Evolutionary conservation across 2,329 filamentous ascomycete species (phyloP), one percentile per base, ranked within the genome.

Genomic region (Venturia effusa): DNA sequence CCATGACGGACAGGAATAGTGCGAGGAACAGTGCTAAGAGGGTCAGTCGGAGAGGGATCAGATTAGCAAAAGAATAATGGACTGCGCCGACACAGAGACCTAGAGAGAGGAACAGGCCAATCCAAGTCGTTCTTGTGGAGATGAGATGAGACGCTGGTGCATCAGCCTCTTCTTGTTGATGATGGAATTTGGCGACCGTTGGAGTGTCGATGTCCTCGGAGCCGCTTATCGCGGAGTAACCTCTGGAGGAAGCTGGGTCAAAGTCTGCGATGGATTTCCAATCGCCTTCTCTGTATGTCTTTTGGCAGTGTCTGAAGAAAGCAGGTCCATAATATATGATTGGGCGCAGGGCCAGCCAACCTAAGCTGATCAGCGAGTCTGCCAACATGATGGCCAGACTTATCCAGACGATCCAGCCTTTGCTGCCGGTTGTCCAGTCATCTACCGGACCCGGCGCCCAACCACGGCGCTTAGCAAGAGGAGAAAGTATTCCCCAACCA

Each of bases 361-460:
- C 85, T 11, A 99, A 83, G 70, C 89, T 97, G 67, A 97, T 84
- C 3, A 99, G 81, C 0, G 93, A 91, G 75, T 99, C 94, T 27
- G 90, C 90, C 32, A 99, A 81, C 94, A 99, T 99, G 68, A 99
- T 97, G 3, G 94, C 90, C 37, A 99, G 79, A 40, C 91, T 96
- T 2, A 96, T 82, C 94, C 94, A 99, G 0, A 99, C 90, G 66
- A 99, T 97, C 94, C 94, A 99, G 45, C 93, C 94, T 76, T 97
- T 97, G 73, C 91, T 96, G 11, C 94, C 94, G 19, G 82, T 85
- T 65, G 93, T 89, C 94, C 94, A 99, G 73, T 96, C 89, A 64
- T 85, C 82, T 0, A 97, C 90, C 1, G 86, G 82, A 0, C 92
- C 94, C 2, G 92, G 89, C 11, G 94, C 94, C 94, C 94, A 99